These are phyloP conservation scores for Aspergillus hancockii DNA, from an alignment of 495 filamentous ascomycete species.

Conservation along the genomic window DNA sequence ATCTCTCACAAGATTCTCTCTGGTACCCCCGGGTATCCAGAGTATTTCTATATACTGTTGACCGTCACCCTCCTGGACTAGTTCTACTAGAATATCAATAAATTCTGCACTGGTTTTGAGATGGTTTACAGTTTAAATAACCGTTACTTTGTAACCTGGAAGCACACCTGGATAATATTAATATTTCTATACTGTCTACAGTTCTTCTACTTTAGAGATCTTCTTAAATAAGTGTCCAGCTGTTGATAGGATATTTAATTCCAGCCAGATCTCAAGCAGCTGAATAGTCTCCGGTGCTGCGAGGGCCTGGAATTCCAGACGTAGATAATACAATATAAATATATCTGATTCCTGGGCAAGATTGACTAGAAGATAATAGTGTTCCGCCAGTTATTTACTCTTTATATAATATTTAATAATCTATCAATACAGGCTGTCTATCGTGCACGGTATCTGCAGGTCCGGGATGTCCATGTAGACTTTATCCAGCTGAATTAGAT, in stretches of 20 bases:
- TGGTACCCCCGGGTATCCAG: too few species aligned
- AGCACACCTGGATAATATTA: constrained; percentile 10
- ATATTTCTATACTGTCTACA: constrained; percentile 11
- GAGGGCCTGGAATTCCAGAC: constrained; percentile 10
- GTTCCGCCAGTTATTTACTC: too few species aligned
- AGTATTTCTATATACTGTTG: not conserved
- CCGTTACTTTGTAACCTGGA: constrained; percentile 2
- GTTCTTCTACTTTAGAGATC: not conserved
- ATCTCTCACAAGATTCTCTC: not conserved
- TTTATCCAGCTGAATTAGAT: too few species aligned
- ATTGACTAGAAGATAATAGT: too few species aligned
- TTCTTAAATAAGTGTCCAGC: not conserved
- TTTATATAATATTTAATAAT: too few species aligned
- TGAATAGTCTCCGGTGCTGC: constrained; percentile 11
- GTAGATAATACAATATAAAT: too few species aligned
- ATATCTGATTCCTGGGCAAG: too few species aligned
- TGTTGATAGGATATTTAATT: not conserved
- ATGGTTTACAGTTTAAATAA: constrained; percentile 8
- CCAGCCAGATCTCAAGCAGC: not conserved
- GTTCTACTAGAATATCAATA: constrained; percentile 12
- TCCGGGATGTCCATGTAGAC: too few species aligned
- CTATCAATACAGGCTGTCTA: too few species aligned
- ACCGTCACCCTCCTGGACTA: not conserved
- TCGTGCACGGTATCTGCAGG: too few species aligned
- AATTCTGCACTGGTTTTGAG: constrained; percentile 9